Evolutionary conservation across 202 grass and related monocot species (phyloP), one percentile per base, ranked within the genome.

Genomic region (Zoysia matrella): DNA sequence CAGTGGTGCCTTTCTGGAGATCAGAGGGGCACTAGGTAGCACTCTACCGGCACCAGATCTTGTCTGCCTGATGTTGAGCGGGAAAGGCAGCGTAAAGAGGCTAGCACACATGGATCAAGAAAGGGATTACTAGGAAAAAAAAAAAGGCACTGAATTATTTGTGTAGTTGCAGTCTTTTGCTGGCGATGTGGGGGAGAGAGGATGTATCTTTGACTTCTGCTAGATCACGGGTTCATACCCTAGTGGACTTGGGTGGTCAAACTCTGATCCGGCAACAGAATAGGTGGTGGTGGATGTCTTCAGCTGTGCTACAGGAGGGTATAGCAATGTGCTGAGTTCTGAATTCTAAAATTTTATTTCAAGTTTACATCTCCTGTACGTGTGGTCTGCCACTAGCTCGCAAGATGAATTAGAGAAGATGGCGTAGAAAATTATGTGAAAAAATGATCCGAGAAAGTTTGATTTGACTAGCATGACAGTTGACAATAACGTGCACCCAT

Each of bases 191-290:
- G 45, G 5, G 58, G 67, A 50, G 57, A 69, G 42, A 84, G 81
- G 86, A 42, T 84, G 76, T 79, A 84, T 84, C 75, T 88, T 88
- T 80, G 86, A 84, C 86, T 55, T 75, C 60, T 75, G 54, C 47
- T 70, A n/a, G 7, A 56, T 57, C 67, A 2, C 39, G 10, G 73
- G 44, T 67, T 77, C 58, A 45, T 78, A 40, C 55, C 18, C 42
- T 70, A 80, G 48, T 84, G 81, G 76, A 70, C 76, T 75, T 15
- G 47, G 76, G 76, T 84, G 22, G 22, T 22, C 81, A 88, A 88
- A 80, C 64, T 75, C 81, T 70, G 63, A 56, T 80, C 39, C 13
- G 62, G 11, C 54, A 79, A 49, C 80, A 54, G 2, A 88, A 39
- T 54, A n/a, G 53, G 63, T 49, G 42, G 11, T 13, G 49, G 67